Conservation (phyloP, 768 basidiomycete species). For the Rhizopogon rudus region DNA sequence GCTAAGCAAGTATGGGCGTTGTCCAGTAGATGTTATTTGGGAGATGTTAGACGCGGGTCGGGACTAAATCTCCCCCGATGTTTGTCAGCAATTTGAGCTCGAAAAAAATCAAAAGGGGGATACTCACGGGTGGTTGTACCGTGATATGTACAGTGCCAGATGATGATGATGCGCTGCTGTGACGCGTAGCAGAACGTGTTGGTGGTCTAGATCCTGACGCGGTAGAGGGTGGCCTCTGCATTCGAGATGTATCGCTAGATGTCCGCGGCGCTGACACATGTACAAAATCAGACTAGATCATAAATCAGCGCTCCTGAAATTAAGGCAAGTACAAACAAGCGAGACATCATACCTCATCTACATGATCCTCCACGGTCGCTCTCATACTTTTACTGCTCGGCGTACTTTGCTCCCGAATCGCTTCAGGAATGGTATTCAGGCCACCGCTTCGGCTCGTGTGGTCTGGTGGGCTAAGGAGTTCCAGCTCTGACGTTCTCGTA, state of each 20-base stretch:
- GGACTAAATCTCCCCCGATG: background rate
- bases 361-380: conserved; percentile 31
- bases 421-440: conserved; percentile 55
- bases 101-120: background rate
- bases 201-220: background rate
- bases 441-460: conserved; percentile 28
- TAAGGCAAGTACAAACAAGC: background rate
- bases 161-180: conserved; percentile 25
- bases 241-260: conserved; percentile 15
- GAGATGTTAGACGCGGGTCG: conserved; percentile 28
- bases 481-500: conserved; percentile 46
- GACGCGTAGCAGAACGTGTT: conserved; percentile 14
- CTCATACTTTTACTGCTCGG: conserved; percentile 22
- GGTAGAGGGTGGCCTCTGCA: background rate
- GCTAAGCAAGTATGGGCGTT: conserved; percentile 28
- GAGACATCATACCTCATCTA: conserved; percentile 27
- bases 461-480: conserved; percentile 44
- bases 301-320: background rate
- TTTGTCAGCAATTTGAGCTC: background rate
- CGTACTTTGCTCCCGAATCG: conserved; percentile 26
- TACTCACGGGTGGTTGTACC: conserved; percentile 26
- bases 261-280: conserved; percentile 27
- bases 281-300: conserved; percentile 25
- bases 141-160: conserved; percentile 27
- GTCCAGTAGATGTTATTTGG: conserved; percentile 16